A percentile compares a stretch with the other conserved stretches of the same genome.
Evolutionary conservation across 1,284 basidiomycete species (phyloP).

Genomic region (Malassezia vespertilionis): DNA sequence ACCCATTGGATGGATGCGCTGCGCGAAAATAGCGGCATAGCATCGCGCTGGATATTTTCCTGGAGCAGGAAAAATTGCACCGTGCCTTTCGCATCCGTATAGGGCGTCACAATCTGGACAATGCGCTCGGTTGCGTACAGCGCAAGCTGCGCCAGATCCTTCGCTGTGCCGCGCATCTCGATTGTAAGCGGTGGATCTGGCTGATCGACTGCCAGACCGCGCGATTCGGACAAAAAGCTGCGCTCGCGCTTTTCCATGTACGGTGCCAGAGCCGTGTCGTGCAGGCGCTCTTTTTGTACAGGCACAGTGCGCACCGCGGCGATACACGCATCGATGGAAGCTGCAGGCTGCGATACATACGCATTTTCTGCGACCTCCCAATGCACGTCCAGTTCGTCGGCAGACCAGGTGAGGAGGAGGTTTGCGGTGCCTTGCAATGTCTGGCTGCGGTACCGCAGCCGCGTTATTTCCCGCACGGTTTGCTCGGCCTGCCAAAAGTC

Average conservation of each 20-base stretch:
- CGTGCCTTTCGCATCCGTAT: too few relatives aligned
- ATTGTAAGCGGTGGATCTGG: neutral
- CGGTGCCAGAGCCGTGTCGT: neutral
- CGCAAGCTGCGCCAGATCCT: neutral
- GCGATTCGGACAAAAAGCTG: too few relatives aligned
- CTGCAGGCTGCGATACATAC: too few relatives aligned
- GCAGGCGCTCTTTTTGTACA: neutral
- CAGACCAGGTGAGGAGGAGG: too few relatives aligned
- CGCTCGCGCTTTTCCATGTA: neutral
- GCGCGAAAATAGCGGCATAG: neutral
- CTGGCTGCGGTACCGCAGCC: too few relatives aligned
- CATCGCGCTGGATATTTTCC: neutral
- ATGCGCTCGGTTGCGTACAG: conserved; percentile 6
- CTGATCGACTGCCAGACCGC: neutral
- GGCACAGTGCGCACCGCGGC: neutral
- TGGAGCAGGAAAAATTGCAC: too few relatives aligned
- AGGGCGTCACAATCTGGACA: neutral
- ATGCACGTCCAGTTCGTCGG: too few relatives aligned
- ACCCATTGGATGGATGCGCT: neutral
- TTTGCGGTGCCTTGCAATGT: too few relatives aligned
- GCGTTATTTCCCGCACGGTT: too few relatives aligned
- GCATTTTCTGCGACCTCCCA: too few relatives aligned
- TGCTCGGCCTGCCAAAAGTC: too few relatives aligned
- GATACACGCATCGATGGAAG: conserved; percentile 3
- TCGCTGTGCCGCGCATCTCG: too few relatives aligned